Evolutionary conservation across 106 monocot genomes (phyloP).

Genomic region (Dendrobium huoshanense): DNA sequence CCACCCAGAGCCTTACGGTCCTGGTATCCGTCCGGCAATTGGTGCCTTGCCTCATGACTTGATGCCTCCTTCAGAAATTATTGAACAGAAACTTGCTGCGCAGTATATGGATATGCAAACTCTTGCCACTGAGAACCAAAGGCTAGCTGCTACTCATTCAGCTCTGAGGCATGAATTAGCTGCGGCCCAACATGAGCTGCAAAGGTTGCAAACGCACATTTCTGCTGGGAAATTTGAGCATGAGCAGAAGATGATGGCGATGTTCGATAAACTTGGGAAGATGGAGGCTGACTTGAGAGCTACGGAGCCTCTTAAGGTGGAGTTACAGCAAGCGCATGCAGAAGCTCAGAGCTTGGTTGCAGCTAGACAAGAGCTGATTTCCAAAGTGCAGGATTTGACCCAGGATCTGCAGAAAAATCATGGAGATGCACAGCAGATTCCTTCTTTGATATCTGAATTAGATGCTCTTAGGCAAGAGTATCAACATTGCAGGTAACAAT

Average conservation of each 20-base stretch:
- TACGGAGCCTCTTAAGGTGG: constrained; percentile 39
- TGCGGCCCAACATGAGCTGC: constrained; percentile 57
- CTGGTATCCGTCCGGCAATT: constrained; percentile 32
- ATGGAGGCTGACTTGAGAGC: constrained; percentile 69
- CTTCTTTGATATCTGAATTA: constrained; percentile 59
- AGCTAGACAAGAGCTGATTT: constrained; percentile 46
- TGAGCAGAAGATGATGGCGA: constrained; percentile 50
- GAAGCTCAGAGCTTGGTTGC: constrained; percentile 49
- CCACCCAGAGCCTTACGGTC: constrained; percentile 48
- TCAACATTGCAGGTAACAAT: constrained; percentile 57
- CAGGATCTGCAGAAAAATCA: constrained; percentile 53
- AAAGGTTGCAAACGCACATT: constrained; percentile 53
- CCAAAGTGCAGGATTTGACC: constrained; percentile 47
- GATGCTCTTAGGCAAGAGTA: constrained; percentile 64
- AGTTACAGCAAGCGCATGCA: constrained; percentile 49
- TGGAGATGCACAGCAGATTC: constrained; percentile 50
- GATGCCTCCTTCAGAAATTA: constrained; percentile 53
- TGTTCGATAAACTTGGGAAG: constrained; percentile 51
- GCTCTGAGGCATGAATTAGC: constrained; percentile 66
- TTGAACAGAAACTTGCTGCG: constrained; percentile 67
- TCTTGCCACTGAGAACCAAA: constrained; percentile 58
- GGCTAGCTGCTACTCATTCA: constrained; percentile 54
- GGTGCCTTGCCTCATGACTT: constrained; percentile 65
- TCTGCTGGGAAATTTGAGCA: constrained; percentile 39
- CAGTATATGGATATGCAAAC: constrained; percentile 68